A percentile compares a stretch with the other conserved stretches of the same genome.
Evolutionary conservation across 2,329 filamentous ascomycete species (phyloP).

Genomic region (Nothomitra cinnamomea): DNA sequence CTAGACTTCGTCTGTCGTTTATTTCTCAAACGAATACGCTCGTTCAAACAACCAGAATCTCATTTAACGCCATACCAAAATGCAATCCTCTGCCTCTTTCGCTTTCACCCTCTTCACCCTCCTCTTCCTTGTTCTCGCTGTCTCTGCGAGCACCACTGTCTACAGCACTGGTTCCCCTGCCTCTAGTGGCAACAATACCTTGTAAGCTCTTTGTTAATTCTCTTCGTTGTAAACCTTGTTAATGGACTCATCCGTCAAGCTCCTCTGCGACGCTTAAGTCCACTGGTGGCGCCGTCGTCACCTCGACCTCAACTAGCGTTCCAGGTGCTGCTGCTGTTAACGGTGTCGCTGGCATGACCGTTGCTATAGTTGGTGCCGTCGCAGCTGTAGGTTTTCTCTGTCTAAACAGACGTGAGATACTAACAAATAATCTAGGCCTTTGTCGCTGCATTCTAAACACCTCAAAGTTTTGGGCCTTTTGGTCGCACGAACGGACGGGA

Average conservation of each 20-base stretch:
- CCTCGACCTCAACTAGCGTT: background rate
- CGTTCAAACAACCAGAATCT: background rate
- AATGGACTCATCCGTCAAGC: background rate
- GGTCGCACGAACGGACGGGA: too few species aligned
- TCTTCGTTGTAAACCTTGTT: background rate
- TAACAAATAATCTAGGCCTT: background rate
- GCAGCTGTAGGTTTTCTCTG: background rate
- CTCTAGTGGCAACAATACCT: background rate
- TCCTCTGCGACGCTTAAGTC: background rate
- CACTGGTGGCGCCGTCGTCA: background rate
- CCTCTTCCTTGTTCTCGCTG: background rate
- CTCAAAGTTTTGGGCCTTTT: background rate
- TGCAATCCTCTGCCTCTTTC: background rate
- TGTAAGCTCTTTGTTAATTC: background rate
- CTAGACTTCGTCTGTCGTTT: too few species aligned
- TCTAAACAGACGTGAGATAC: background rate
- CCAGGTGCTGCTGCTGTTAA: background rate
- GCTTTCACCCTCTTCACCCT: background rate
- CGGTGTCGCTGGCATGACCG: background rate
- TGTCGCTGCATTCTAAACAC: background rate
- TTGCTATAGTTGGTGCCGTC: background rate
- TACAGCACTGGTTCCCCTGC: background rate
- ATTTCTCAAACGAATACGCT: background rate
- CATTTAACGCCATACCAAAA: background rate
- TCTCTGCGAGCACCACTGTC: background rate